Percentiles rank a stretch among this genome's conserved stretches.
phyloP scores from a whole-genome alignment of 1,139 yeast species.

The Candida neerlandica region DNA sequence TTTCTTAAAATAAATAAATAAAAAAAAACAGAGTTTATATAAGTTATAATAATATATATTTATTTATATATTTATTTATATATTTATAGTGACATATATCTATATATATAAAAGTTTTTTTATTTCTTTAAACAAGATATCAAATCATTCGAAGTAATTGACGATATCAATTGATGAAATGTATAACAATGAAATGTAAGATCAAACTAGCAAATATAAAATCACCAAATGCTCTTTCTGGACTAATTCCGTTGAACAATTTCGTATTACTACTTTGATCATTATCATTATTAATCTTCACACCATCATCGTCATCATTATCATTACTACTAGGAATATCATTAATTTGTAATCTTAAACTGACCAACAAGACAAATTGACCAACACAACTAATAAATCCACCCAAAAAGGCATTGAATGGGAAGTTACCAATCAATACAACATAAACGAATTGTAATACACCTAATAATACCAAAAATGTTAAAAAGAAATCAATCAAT shows the following conservation, averaged over 20 bases:
- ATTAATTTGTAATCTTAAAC: slow-evolving; percentile 70
- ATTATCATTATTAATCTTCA: too few relatives aligned
- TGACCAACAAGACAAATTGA: slow-evolving; percentile 85
- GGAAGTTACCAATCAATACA: slow-evolving; percentile 80
- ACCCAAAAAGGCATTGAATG: slow-evolving; percentile 94
- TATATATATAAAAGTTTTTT: not conserved
- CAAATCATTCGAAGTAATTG: not conserved
- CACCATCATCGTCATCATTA: too few relatives aligned
- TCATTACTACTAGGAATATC: slow-evolving; percentile 12
- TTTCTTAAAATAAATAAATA: not conserved
- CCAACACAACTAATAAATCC: slow-evolving; percentile 94
- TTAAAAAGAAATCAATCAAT: slow-evolving; percentile 77
- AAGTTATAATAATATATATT: not conserved
- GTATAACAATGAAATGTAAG: slow-evolving; percentile 85
- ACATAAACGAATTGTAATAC: slow-evolving; percentile 78
- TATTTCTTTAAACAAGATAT: not conserved
- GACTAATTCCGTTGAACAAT: slow-evolving; percentile 58
- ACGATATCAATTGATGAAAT: slow-evolving; percentile 71
- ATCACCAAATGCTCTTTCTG: slow-evolving; percentile 88
- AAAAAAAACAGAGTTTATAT: not conserved
- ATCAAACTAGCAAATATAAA: slow-evolving; percentile 84
- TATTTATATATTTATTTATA: not conserved
- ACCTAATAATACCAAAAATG: slow-evolving; percentile 74
- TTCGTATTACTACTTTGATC: slow-evolving; percentile 14
- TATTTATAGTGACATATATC: not conserved